Evolutionary conservation across 2,329 filamentous ascomycete genomes (phyloP).

Genomic region (Penicillium sp.): DNA sequence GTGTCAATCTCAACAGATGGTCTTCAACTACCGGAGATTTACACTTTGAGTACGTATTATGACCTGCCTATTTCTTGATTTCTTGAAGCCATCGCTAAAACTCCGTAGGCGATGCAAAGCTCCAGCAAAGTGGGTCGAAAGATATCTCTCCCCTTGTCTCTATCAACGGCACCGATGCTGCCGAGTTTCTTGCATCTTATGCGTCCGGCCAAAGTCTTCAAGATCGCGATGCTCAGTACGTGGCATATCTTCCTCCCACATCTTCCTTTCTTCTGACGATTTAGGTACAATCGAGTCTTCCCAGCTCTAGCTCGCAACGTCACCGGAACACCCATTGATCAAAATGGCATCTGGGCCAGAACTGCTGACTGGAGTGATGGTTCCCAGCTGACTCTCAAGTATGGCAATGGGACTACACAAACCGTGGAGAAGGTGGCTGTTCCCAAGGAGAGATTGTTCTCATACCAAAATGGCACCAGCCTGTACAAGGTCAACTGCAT

Average conservation of each 20-base stretch:
- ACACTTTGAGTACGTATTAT: constrained; percentile 33
- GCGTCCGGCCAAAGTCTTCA: constrained; percentile 55
- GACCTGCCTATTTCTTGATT: neutral
- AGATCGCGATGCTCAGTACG: constrained; percentile 61
- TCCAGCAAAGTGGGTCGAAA: constrained; percentile 26
- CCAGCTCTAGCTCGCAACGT: constrained; percentile 27
- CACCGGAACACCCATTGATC: constrained; percentile 21
- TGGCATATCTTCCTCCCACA: neutral
- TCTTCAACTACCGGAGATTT: constrained; percentile 61
- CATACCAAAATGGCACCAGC: constrained; percentile 26
- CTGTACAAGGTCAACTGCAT: constrained; percentile 27
- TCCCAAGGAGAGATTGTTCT: constrained; percentile 27
- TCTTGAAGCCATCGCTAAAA: constrained; percentile 5
- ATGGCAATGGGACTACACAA: constrained; percentile 26
- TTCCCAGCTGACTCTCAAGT: constrained; percentile 23
- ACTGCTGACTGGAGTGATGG: constrained; percentile 28
- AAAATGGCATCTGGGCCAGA: constrained; percentile 27
- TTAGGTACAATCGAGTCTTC: constrained; percentile 32
- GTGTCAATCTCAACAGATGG: constrained; percentile 66
- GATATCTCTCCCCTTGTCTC: constrained; percentile 54
- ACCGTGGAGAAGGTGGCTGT: constrained; percentile 23
- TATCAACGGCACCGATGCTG: constrained; percentile 62
- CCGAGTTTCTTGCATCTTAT: constrained; percentile 50
- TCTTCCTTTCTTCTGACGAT: constrained; percentile 10
- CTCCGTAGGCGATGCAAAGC: constrained; percentile 22